Evolutionary conservation across 352 stramenopile genomes (phyloP).

Genomic region (Phytophthora chlamydospora): DNA sequence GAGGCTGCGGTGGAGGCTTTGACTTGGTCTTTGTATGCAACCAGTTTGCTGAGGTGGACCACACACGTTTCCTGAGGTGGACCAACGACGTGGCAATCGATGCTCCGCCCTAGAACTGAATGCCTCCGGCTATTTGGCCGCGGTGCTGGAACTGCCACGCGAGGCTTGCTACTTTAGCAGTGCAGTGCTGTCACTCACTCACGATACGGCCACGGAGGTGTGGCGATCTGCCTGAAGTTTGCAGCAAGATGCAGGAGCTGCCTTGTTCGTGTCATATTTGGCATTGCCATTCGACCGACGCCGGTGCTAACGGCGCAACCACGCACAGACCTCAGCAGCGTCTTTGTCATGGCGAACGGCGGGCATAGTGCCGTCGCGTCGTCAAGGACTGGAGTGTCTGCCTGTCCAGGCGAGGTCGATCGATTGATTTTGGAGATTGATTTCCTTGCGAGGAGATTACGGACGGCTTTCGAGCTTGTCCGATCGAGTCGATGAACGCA

Average conservation of each 20-base stretch:
- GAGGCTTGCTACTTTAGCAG: too few species aligned
- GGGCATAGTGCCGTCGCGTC: constrained; percentile 15
- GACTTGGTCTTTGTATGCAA: constrained; percentile 15
- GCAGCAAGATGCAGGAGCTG: neutral
- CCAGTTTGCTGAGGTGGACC: neutral
- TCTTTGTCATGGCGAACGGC: constrained; percentile 13
- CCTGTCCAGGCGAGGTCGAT: constrained; percentile 20
- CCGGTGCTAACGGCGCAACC: neutral
- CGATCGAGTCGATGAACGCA: constrained; percentile 6
- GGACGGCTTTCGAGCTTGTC: neutral
- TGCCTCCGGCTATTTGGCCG: too few species aligned
- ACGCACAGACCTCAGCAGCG: neutral
- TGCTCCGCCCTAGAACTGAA: too few species aligned
- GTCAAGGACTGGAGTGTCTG: constrained; percentile 1
- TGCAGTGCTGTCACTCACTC: too few species aligned
- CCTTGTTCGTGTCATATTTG: too few species aligned
- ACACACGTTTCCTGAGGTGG: neutral
- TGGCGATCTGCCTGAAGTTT: too few species aligned
- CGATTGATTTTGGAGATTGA: constrained; percentile 1
- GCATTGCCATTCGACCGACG: too few species aligned
- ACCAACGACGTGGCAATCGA: too few species aligned
- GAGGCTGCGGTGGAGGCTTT: constrained; percentile 22
- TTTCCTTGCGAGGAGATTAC: constrained; percentile 8
- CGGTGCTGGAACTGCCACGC: too few species aligned
- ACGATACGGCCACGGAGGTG: too few species aligned